Base-by-base conservation (phyloP, 495 filamentous ascomycete species). In the Aspergillus mulundensis region DNA sequence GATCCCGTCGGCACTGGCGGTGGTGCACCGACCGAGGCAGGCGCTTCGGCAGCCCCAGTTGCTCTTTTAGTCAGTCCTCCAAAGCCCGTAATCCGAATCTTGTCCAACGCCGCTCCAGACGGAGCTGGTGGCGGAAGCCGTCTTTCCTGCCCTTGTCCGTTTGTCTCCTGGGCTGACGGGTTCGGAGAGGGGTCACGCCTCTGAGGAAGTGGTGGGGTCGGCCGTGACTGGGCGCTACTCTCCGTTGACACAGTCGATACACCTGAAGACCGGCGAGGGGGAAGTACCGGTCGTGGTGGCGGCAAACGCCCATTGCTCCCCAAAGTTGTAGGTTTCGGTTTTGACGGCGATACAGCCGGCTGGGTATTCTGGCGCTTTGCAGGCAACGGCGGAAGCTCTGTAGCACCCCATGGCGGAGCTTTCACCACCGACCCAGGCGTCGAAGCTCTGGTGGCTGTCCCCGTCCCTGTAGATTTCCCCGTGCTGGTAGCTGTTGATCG, bases 1-100 rank as follows among this genome's bases (percentile, higher is more conserved):
- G 84, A 81, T 25, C 70, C 66, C 38, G 75, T 56, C 7, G 84
- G 84, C 21, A 87, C 67, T 3, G 83, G 83, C 5, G 84, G 84
- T 8, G 84, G 78, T 6, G 82, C 58, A 25, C 62, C 66, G 43
- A 54, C 68, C 16, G 58, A 11, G 24, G 47, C 50, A 4, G 62
- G 48, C 15, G 54, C 61, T 30, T 54, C 11, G 34, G 47, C 51
- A 18, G 23, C 24, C 25, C 54, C 60, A 57, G 62, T 12, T 60
- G 32, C 30, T 21, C 54, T 64, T 30, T 68, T 72, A 48, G 71
- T 77, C 59, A 73, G 54, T n/a, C 64, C 63, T 15, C 64, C 70
- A 45, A 79, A 76, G 3, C 76, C 78, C 39, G 61, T 55, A 30
- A 67, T 51, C 36, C 70, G 67, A 54, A 74, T 55, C 61, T 73